Conservation (phyloP, 768 basidiomycete genomes). For the Mycena polygramma region DNA sequence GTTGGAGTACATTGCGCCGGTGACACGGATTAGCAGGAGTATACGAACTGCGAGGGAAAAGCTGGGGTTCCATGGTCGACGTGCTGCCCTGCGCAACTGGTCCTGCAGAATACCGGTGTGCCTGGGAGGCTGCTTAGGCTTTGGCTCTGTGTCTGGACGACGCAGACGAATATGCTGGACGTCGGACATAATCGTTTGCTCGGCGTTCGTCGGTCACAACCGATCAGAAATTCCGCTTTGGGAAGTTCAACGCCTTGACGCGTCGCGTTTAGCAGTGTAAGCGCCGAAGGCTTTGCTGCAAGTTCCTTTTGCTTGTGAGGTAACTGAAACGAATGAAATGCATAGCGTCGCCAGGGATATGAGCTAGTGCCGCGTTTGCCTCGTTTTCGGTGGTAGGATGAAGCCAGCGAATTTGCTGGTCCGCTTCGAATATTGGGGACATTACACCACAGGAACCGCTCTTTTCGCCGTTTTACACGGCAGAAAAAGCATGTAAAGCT, state of each 20-base stretch:
- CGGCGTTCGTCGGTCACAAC: too few species aligned
- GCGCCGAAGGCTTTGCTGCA: neutral
- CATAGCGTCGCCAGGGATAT: conserved; percentile 14
- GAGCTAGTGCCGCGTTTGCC: conserved; percentile 11
- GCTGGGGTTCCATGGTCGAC: conserved; percentile 87
- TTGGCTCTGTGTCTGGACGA: conserved; percentile 50
- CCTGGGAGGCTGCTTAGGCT: conserved; percentile 51
- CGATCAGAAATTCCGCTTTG: neutral
- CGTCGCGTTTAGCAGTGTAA: neutral
- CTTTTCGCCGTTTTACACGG: conserved; percentile 28
- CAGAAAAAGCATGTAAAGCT: conserved; percentile 21
- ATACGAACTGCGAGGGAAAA: conserved; percentile 89
- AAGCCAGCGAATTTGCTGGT: neutral
- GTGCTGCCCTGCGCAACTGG: conserved; percentile 79
- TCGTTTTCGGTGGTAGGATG: neutral
- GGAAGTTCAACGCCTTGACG: neutral
- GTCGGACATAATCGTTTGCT: conserved; percentile 5
- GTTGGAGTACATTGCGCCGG: conserved; percentile 94
- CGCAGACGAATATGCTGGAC: conserved; percentile 56
- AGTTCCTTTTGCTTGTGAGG: conserved; percentile 28
- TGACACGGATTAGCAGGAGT: conserved; percentile 82
- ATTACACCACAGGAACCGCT: conserved; percentile 2
- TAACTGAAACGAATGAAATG: conserved; percentile 14
- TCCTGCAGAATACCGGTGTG: conserved; percentile 85
- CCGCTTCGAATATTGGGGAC: neutral